Evolutionary conservation across 192 early-diverging fungal genomes (phyloP), one percentile per base, ranked within the genome.

Genomic region (Geranomyces michiganensis): DNA sequence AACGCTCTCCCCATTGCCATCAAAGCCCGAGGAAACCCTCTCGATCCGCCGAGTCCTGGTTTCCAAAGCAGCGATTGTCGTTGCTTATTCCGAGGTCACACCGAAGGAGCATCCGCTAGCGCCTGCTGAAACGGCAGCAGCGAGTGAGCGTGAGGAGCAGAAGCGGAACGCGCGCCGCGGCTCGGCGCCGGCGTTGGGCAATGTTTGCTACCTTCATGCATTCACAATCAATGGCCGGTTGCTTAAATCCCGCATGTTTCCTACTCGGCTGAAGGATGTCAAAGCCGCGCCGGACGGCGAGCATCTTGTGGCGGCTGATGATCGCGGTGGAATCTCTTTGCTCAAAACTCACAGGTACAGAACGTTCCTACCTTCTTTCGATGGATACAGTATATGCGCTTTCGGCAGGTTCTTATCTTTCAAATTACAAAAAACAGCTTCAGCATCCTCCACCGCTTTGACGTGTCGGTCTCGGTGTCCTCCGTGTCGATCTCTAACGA

Each of bases 151-250:
- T 46, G 33, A 41, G 26, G 44, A 62, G 29, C 36, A 59, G 29
- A 60, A n/a, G 26, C 32, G 27, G 19, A 62, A 13, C 15, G 63
- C 64, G 7, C 55, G 24, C 48, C 31, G 58, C 8, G 58, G 58
- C 22, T 60, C 58, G 32, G 65, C 56, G 26, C 32, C 63, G 46
- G 63, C 65, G n/a, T 9, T 58, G 12, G 53, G 33, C 2, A 53
- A 47, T 4, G 32, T 73, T 21, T 69, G 67, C 22, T 74, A 67
- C 32, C 47, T 78, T 3, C 77, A 82, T 71, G 62, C 69, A 13
- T 82, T 59, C 63, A 63, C 77, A 30, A 49, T 79, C 24, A 82
- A 82, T 53, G 80, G 77, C 14, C 70, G 70, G 29, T 19, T 33
- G 47, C 15, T 74, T 0, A 32, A 47, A 24, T 60, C 26, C 21